Conservation (phyloP, 1,139 yeast genomes). For the Petasospora fabianii region DNA sequence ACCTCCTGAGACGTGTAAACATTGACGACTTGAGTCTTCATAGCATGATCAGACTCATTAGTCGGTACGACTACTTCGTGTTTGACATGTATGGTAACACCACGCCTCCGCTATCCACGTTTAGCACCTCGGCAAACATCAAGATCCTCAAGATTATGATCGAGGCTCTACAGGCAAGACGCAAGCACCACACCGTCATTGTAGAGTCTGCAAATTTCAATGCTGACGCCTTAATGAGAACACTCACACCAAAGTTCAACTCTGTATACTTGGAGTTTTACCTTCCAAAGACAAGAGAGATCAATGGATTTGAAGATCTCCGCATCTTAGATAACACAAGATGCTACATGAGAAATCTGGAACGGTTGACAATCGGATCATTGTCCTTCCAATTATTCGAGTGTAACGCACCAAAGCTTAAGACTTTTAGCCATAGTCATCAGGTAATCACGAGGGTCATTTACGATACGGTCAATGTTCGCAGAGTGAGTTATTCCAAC, state of each 20-base stretch:
- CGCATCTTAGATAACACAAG: constrained; percentile 20
- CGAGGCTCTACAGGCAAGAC: constrained; percentile 9
- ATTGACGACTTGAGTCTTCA: constrained; percentile 12
- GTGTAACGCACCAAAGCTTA: constrained; percentile 17
- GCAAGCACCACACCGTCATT: constrained; percentile 15
- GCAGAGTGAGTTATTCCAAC: constrained; percentile 14
- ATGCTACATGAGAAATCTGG: constrained; percentile 17
- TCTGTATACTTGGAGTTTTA: constrained; percentile 18
- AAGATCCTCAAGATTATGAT: constrained; percentile 16
- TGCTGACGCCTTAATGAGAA: constrained; percentile 12
- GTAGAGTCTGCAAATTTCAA: constrained; percentile 8
- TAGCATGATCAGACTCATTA: constrained; percentile 3
- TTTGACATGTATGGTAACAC: constrained; percentile 9
- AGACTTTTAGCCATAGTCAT: constrained; percentile 15
- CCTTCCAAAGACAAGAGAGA: constrained; percentile 13
- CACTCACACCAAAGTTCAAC: constrained; percentile 19
- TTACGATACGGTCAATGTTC: constrained; percentile 15
- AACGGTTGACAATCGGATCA: constrained; percentile 19
- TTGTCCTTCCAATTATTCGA: constrained; percentile 21
- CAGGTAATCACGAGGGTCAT: constrained; percentile 16
- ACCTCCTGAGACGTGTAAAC: constrained; percentile 3
- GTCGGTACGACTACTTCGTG: constrained; percentile 15
- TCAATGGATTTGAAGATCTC: constrained; percentile 21
- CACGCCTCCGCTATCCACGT: background rate
- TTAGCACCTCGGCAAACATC: constrained; percentile 4